Evolutionary conservation across 441 rosid genomes (phyloP).

Genomic region (Populus hybrid): DNA sequence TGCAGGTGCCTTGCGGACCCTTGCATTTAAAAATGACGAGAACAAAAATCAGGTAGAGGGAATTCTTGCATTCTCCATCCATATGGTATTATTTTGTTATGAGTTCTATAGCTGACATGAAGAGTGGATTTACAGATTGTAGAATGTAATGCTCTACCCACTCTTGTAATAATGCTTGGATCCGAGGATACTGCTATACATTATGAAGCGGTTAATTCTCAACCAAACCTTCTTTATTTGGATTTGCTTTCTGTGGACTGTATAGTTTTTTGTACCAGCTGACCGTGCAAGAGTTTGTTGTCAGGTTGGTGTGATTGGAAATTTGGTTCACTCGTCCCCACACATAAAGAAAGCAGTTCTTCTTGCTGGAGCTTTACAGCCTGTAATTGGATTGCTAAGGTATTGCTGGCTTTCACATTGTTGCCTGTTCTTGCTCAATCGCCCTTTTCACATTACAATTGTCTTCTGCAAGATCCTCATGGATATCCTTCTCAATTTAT

Average conservation of each 20-base stretch:
- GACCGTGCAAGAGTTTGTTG: slow-evolving; percentile 14
- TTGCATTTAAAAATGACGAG: slow-evolving; percentile 61
- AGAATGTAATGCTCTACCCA: slow-evolving; percentile 84
- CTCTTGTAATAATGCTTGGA: slow-evolving; percentile 81
- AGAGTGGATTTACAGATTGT: slow-evolving; percentile 60
- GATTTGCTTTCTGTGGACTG: background rate
- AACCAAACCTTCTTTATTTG: background rate
- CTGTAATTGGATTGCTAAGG: slow-evolving; percentile 83
- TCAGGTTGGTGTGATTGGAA: slow-evolving; percentile 94
- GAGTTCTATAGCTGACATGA: slow-evolving; percentile 13
- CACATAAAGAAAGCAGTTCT: slow-evolving; percentile 82
- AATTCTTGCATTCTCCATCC: background rate
- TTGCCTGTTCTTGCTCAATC: background rate
- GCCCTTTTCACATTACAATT: background rate
- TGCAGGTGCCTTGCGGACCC: slow-evolving; percentile 93
- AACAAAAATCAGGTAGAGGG: slow-evolving; percentile 62
- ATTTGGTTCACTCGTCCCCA: slow-evolving; percentile 97
- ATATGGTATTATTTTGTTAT: background rate
- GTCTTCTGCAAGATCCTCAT: background rate
- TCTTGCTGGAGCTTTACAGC: slow-evolving; percentile 84
- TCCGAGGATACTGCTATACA: slow-evolving; percentile 95
- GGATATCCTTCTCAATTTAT: slow-evolving; percentile 13
- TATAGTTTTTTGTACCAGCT: slow-evolving; percentile 7
- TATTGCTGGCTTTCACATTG: slow-evolving; percentile 18
- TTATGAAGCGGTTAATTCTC: slow-evolving; percentile 81